Percentiles rank a stretch among this genome's conserved stretches.
These are phyloP conservation scores for Zoysia pacifica DNA, from an alignment of 176 grass and related monocot species.

Conservation along the genomic window DNA sequence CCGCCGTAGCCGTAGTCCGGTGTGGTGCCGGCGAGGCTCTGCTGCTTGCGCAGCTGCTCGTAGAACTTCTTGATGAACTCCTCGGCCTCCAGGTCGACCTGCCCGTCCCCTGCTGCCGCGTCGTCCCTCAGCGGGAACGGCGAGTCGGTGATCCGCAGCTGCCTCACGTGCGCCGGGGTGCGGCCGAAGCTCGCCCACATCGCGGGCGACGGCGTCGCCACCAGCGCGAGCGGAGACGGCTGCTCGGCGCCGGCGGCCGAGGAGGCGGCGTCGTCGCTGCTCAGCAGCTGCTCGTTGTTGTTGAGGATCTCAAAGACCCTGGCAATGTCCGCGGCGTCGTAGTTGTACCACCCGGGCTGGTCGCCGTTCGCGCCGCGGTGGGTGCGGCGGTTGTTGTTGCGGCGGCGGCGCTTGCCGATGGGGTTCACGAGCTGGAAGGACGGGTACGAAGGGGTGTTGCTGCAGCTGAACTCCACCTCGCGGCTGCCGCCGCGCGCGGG, in stretches of 20 bases:
- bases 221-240: conserved; percentile 10
- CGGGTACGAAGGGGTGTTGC: conserved; percentile 76
- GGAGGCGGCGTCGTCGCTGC: neutral
- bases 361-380: conserved; percentile 36
- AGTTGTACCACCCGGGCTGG: conserved; percentile 62
- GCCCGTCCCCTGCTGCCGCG: conserved; percentile 18
- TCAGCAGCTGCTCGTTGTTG: conserved; percentile 40
- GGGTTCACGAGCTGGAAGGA: conserved; percentile 44
- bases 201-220: conserved; percentile 50
- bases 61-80: conserved; percentile 76
- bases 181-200: conserved; percentile 53
- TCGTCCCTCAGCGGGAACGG: conserved; percentile 62
- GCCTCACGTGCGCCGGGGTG: conserved; percentile 57
- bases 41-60: conserved; percentile 67
- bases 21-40: conserved; percentile 46
- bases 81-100: conserved; percentile 62
- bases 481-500: conserved; percentile 8
- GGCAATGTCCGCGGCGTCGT: conserved; percentile 71
- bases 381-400: conserved; percentile 13
- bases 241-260: conserved; percentile 7
- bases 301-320: conserved; percentile 71
- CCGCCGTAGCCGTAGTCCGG: conserved; percentile 40
- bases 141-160: conserved; percentile 91
- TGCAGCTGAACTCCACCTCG: conserved; percentile 98
- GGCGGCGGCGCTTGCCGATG: conserved; percentile 34